Base-by-base conservation (phyloP, 805 yeast genomes). In the Wickerhamiella kurtzmanii region DNA sequence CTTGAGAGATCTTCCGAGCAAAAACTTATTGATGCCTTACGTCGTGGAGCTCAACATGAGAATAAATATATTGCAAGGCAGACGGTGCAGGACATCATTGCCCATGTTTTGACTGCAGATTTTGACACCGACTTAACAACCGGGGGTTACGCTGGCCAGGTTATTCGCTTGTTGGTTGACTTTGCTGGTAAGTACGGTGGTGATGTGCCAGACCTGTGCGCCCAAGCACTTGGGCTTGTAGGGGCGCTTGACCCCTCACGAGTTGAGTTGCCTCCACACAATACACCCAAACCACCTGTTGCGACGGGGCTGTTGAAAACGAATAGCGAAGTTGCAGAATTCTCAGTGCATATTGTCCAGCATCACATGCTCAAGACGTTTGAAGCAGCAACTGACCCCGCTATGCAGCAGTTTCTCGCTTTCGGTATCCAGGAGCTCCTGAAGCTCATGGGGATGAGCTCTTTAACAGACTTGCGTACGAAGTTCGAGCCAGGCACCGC, bases 371-470 rank as follows among this genome's bases (percentile, higher is more conserved):
- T 88, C 6, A 86, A 84, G 32, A 77, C 86, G 1, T 88, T 87
- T 62, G 80, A 94, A 77, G 87, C 95, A 0, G 81, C 96, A 1
- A 82, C 81, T 32, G 87, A 87, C 58, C 95, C 97, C 0, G 74
- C 76, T 19, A 76, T 77, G 43, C 98, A 92, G 61, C 70, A 83
- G 48, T 83, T 81, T 58, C 71, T 87, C 35, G 95, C 96, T 0
- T 82, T 76, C 61, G 82, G 89, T 0, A 84, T 92, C 75, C 99
- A 92, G 60, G 92, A 86, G 52, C 79, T 80, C 43, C 64, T 92
- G 44, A 77, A 77, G 52, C 72, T 77, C 15, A 48, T 53, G 11
- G 41, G 41, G n/a, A 5, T 15, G 15, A 9, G 11, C 11, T 18
- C 25, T 38, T 17, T 21, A 9, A 25, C 5, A 8, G 41, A 15